These are phyloP conservation scores for Phaseolus coccineus DNA, from an alignment of 331 rosid genomes.

Conservation along the genomic window DNA sequence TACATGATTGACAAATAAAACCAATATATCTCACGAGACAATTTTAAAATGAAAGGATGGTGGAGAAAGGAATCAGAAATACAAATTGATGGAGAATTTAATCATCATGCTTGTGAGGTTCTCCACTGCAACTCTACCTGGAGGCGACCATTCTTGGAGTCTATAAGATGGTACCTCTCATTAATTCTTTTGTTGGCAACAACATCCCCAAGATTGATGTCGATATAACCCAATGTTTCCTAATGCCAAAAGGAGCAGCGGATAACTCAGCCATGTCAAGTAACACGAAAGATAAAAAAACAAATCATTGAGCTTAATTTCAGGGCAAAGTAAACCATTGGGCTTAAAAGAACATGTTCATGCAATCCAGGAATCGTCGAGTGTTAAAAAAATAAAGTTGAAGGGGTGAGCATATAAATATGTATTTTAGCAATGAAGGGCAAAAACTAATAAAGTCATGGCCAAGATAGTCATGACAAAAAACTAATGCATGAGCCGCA, in stretches of 20 bases:
- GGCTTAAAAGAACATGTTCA: not conserved
- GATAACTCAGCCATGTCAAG: conserved; percentile 30
- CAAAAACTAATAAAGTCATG: not conserved
- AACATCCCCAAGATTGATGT: conserved; percentile 75
- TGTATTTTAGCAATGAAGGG: conserved; percentile 9
- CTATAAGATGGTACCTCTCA: conserved; percentile 89
- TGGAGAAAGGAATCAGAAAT: not conserved
- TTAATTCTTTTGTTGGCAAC: conserved; percentile 80
- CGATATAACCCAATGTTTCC: conserved; percentile 85
- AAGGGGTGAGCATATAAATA: not conserved
- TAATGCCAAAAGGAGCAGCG: conserved; percentile 37
- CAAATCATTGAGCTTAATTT: not conserved
- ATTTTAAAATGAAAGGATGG: not conserved
- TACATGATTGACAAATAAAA: conserved; percentile 53
- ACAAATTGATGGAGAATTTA: not conserved
- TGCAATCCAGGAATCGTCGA: not conserved
- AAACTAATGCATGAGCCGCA: not conserved
- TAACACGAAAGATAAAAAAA: not conserved
- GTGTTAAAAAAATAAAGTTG: not conserved
- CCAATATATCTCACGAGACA: conserved; percentile 21
- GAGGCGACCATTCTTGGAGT: conserved; percentile 89
- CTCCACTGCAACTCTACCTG: conserved; percentile 95
- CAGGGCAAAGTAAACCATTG: not conserved
- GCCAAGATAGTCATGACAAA: too few species aligned
- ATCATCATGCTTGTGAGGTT: conserved; percentile 47